A percentile compares a stretch with the other conserved stretches of the same genome.
phyloP scores from a whole-genome alignment of 129 eudicot genomes.

The Scalesia atractyloides region DNA sequence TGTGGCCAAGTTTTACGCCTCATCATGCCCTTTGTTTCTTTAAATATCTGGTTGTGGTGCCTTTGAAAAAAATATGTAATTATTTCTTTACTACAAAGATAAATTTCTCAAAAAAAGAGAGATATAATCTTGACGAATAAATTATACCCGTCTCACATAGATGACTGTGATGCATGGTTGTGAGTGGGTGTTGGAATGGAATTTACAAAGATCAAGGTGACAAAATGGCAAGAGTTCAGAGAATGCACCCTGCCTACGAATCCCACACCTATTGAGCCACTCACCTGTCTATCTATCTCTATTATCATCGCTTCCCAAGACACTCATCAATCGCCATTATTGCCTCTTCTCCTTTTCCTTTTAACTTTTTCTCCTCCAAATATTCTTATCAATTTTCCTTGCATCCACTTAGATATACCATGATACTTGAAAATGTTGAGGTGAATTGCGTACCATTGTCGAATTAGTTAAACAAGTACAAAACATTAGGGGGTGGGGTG shows the following conservation, averaged over 20 bases:
- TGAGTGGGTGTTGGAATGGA: constrained; percentile 26
- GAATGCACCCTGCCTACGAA: constrained; percentile 32
- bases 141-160: background rate
- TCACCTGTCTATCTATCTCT: background rate
- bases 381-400: constrained; percentile 13
- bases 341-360: constrained; percentile 14
- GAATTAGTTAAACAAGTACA: no score
- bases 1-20: no score
- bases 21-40: no score
- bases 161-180: constrained; percentile 27
- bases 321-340: constrained; percentile 25
- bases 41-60: no score
- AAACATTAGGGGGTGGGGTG: no score
- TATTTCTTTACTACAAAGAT: no score
- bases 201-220: constrained; percentile 31
- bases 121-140: background rate
- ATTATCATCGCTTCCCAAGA: constrained; percentile 22
- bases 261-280: constrained; percentile 39
- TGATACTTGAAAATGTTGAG: no score
- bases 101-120: no score
- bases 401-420: no score
- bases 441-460: no score
- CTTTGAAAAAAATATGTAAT: no score
- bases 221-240: constrained; percentile 22
- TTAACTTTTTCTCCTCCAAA: constrained; percentile 20